Conservation (phyloP, 495 filamentous ascomycete genomes). For the Apiosordaria backusii region DNA sequence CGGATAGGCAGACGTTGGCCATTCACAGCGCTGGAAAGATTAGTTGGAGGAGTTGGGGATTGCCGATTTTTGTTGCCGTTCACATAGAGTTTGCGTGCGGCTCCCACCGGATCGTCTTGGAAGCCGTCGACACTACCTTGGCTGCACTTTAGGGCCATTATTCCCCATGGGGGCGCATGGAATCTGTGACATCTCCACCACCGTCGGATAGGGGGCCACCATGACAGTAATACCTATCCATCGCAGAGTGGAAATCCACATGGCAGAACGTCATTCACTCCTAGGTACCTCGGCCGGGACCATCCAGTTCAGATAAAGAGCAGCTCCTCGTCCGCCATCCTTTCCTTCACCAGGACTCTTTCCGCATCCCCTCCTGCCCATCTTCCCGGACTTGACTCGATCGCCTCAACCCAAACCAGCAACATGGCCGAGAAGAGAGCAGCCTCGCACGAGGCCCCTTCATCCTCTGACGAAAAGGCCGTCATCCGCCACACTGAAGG, state of each 20-base stretch:
- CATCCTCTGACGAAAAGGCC: constrained; percentile 14
- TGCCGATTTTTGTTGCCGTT: constrained; percentile 19
- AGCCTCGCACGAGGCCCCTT: not conserved
- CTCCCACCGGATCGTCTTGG: not conserved
- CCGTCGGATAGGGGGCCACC: not conserved
- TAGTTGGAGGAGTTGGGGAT: not conserved
- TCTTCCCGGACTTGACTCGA: not conserved
- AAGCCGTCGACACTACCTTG: not conserved
- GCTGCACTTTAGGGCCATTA: not conserved
- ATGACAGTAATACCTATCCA: not conserved
- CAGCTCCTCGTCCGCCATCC: not conserved
- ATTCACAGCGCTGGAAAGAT: not conserved
- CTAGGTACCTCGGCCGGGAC: not conserved
- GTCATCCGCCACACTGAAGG: constrained; percentile 9
- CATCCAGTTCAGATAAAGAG: not conserved
- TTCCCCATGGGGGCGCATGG: constrained; percentile 5
- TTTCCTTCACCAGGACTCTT: not conserved
- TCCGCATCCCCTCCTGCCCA: constrained; percentile 2
- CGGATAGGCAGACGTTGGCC: not conserved
- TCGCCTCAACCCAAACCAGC: not conserved
- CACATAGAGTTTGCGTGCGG: not conserved
- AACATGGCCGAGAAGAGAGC: constrained; percentile 14
- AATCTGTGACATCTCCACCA: not conserved
- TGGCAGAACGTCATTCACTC: not conserved
- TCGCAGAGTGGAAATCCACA: not conserved